A percentile compares a stretch with the other conserved stretches of the same genome.
Conservation (phyloP, 2,329 filamentous ascomycete genomes). For the Diaporthe sp. region DNA sequence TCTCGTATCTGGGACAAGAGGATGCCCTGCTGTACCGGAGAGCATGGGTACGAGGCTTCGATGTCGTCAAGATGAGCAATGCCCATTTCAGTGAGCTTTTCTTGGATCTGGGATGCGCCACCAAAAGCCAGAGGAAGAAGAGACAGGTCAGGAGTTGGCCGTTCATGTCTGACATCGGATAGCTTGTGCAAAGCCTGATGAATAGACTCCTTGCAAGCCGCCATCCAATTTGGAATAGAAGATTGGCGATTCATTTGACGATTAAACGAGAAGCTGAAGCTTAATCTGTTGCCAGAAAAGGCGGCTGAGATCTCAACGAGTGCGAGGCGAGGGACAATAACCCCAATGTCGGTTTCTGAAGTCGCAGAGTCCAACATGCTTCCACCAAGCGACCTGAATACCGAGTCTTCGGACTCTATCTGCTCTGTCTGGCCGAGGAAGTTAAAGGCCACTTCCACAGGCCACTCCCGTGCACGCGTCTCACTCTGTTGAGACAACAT, state of each 20-base stretch:
- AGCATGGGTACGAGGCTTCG: slow-evolving; percentile 7
- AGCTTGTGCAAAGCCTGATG: background rate
- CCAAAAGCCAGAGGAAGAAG: slow-evolving; percentile 12
- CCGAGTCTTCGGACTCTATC: background rate
- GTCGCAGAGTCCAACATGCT: background rate
- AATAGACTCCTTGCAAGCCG: background rate
- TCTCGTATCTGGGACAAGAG: slow-evolving; percentile 4
- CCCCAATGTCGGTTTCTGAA: background rate
- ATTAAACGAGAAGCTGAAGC: slow-evolving; percentile 17
- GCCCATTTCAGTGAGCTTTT: slow-evolving; percentile 1
- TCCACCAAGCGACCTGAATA: background rate
- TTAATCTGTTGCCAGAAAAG: background rate
- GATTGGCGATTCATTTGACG: background rate
- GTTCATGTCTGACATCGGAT: background rate
- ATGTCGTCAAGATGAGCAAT: background rate
- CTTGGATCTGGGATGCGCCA: background rate
- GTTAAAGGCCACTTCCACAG: background rate
- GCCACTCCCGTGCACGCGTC: background rate
- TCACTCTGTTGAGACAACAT: background rate
- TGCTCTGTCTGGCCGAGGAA: background rate
- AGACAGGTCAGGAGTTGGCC: background rate
- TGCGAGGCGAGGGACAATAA: background rate
- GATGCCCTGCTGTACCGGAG: slow-evolving; percentile 3
- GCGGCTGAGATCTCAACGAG: slow-evolving; percentile 15
- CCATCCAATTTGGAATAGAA: background rate